Conservation (phyloP, 371 early-diverging fungal genomes). For the Mucor velutinosus region DNA sequence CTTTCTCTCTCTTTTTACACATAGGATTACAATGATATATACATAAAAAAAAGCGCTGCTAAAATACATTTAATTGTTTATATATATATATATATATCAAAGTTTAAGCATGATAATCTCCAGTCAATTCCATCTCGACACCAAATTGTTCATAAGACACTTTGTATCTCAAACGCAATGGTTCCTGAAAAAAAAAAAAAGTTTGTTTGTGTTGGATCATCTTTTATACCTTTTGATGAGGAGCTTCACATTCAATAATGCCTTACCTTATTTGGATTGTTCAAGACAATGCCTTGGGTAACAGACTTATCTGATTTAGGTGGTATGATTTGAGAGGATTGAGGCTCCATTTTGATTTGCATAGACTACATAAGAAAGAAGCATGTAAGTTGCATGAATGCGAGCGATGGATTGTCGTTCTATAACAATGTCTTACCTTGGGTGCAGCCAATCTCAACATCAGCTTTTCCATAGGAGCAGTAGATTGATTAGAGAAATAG, state of each 20-base stretch:
- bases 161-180: constrained; percentile 71
- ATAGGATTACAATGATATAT: no score
- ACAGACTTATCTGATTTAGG: constrained; percentile 62
- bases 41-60: not conserved
- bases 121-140: constrained; percentile 71
- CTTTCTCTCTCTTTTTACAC: no score
- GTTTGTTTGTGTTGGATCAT: not conserved
- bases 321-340: constrained; percentile 60
- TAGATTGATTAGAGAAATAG: constrained; percentile 53
- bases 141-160: constrained; percentile 72
- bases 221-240: not conserved
- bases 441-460: constrained; percentile 60
- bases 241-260: not conserved
- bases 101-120: constrained; percentile 49
- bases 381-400: not conserved
- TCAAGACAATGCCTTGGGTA: constrained; percentile 57
- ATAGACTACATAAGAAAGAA: constrained; percentile 42
- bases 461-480: constrained; percentile 56
- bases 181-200: constrained; percentile 37
- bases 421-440: constrained; percentile 41
- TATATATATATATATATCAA: no score
- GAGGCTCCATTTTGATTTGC: constrained; percentile 70
- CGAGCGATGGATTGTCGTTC: not conserved
- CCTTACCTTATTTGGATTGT: constrained; percentile 57
- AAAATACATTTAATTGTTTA: not conserved